These are phyloP conservation scores for Thamnidium elegans DNA, from an alignment of 192 early-diverging fungal species.

Conservation along the genomic window DNA sequence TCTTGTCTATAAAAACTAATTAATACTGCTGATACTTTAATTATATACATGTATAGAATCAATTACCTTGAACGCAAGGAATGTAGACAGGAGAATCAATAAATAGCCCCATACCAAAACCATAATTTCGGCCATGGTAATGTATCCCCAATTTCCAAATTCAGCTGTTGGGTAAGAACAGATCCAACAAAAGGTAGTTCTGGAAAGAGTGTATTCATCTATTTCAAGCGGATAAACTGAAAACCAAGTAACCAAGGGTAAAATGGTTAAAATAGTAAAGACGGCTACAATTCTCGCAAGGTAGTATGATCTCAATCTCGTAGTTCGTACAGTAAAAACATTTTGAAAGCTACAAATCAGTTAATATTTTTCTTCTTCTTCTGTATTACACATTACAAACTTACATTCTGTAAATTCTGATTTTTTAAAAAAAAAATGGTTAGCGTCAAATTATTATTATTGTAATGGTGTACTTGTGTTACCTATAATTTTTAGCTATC, in stretches of 20 bases:
- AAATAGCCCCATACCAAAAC: conserved; percentile 13
- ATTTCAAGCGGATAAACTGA: conserved; percentile 6
- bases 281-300: conserved; percentile 11
- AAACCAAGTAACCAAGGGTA: conserved; percentile 23
- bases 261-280: neutral
- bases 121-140: conserved; percentile 30
- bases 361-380: neutral
- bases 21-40: no score
- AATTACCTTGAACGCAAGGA: conserved; percentile 44
- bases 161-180: conserved; percentile 24
- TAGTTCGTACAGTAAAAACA: conserved; percentile 31
- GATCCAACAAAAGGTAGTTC: conserved; percentile 9
- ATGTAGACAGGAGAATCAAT: conserved; percentile 20
- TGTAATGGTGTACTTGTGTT: neutral
- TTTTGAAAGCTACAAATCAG: conserved; percentile 19
- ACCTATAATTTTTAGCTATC: conserved; percentile 49
- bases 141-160: no score
- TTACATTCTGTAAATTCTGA: conserved; percentile 38
- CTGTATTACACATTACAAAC: no score
- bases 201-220: neutral
- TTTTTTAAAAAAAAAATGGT: conserved; percentile 27
- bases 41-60: no score
- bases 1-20: no score
- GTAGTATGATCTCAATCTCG: conserved; percentile 29
- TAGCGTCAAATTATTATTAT: neutral